Base-by-base conservation (phyloP, 495 filamentous ascomycete genomes). In the Parmelia sp. region DNA sequence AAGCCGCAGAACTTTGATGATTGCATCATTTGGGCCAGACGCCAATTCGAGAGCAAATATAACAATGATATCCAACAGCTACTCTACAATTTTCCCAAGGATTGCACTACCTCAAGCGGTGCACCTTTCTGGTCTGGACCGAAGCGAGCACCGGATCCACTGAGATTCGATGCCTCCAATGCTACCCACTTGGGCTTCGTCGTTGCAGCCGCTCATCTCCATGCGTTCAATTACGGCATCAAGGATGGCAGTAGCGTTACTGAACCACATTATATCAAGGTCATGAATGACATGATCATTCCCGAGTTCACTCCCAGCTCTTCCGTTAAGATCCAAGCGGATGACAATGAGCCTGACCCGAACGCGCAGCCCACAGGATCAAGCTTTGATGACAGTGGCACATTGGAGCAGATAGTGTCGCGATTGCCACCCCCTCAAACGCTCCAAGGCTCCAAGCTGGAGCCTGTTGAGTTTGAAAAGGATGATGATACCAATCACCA, bases 121-220 rank as follows among this genome's bases (percentile, higher is more conserved):
- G 88, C 92, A 62, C 89, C 84, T 1, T 99, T 99, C 81, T 99
- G 95, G 95, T 97, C 93, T 61, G 95, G 95, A 49, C 95, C 95
- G 25, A 99, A 99, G 84, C 91, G 95, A 71, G 95, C 95, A 10
- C 95, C 95, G 14, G 89, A 93, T 63, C 87, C 94, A 68, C 76
- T 97, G 67, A 91, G 88, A 71, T 99, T 99, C 66, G 90, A 95
- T 70, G 78, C 86, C 61, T 77, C 84, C 23, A 96, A 96, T 71
- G 79, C 86, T 21, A 92, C 90, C 25, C 94, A 99, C 74, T 83
- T 91, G 66, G 82, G 82, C 33, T 99, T 96, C 72, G 78, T 97
- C 59, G 83, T 92, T 65, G 89, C 94, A 40, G 94, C 85, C 7
- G 90, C 94, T 31, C 92, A 96, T 73, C 83, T 99, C 29, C 95